Evolutionary conservation across 78 protist genomes (phyloP), one percentile per base, ranked within the genome.

Genomic region (Dictyostelium intermedium): DNA sequence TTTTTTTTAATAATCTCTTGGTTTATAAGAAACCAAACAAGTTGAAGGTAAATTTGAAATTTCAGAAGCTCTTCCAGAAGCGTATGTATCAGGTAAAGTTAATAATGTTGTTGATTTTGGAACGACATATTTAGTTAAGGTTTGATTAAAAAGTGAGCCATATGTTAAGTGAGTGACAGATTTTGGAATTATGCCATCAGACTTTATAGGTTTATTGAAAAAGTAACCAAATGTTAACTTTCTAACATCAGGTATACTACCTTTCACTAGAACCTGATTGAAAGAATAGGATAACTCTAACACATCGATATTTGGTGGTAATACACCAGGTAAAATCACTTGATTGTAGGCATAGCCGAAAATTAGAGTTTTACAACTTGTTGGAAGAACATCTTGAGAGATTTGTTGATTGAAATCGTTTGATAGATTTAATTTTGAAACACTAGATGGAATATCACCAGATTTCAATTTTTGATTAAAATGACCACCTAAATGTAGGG

Each of bases 291-390:
- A 66, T 10, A 66, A 27, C 18, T 66, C 74, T 1, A 72, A 6
- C 7, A 35, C 35, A 72, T 43, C 56, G 27, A 34, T n/a, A 18
- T 77, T 77, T 10, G 82, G 82, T 2, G 82, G 82, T n/a, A 77
- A 25, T 11, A 77, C 60, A 23, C 60, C 60, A 11, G 82, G 50
- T 18, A n/a, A 18, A 10, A 83, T 30, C 3, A 25, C 16, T 63
- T 83, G 87, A 37, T 83, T 61, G 14, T 34, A 83, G 9, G 39
- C 16, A 23, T 34, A 37, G 2, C 87, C 87, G 37, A 83, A 61
- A 5, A 25, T 34, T 10, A 83, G 25, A 9, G 27, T n/a, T 23
- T 30, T 61, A 39, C 25, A 11, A 30, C 70, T 23, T 11, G 9
- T 18, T 41, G 82, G 82, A 2, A 77, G 10, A 7, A 43, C 50